Evolutionary conservation across 2,329 filamentous ascomycete species (phyloP), one percentile per base, ranked within the genome.

Genomic region (Penicillium sp.): DNA sequence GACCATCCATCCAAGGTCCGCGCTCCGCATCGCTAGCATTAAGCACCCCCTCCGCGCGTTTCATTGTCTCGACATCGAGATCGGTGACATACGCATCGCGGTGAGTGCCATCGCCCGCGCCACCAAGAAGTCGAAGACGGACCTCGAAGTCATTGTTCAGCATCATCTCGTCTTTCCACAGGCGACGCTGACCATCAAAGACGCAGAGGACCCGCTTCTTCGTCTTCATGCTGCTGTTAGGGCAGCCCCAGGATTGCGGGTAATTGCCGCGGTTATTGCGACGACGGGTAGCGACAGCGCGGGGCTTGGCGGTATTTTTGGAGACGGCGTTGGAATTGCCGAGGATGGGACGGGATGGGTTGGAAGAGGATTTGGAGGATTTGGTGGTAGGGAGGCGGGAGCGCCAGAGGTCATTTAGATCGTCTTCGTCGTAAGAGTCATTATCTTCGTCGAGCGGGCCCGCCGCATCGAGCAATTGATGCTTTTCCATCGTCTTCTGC

Each of bases 151-250:
- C 91, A 13, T 89, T 91, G 62, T 92, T 91, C 43, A 99, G 86
- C 91, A 97, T 96, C 91, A 97, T 94, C 75, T 99, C 94, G 69
- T 99, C 94, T 78, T 97, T 97, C 83, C 90, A 94, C 43, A 99
- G 81, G 34, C 93, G 86, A 46, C 92, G 86, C 13, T 82, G 82
- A 0, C 94, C 94, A 67, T 97, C 91, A 66, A 95, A 99, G 17
- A 96, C 90, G 58, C 91, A 91, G 65, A 97, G 81, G 49, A 97
- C 91, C 23, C 94, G 89, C 84, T 97, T 97, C 84, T 95, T 97
- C 85, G 96, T 95, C 68, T 89, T 95, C 90, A 97, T 96, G 78
- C 94, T 91, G 65, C 90, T 89, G 66, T 89, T 87, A 56, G 92
- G 84, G 65, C 92, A 94, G 46, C 94, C 93, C 94, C 94, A 99